These are phyloP conservation scores for Hemileia vastatrix DNA, from an alignment of 1,284 basidiomycete species.

Conservation along the genomic window DNA sequence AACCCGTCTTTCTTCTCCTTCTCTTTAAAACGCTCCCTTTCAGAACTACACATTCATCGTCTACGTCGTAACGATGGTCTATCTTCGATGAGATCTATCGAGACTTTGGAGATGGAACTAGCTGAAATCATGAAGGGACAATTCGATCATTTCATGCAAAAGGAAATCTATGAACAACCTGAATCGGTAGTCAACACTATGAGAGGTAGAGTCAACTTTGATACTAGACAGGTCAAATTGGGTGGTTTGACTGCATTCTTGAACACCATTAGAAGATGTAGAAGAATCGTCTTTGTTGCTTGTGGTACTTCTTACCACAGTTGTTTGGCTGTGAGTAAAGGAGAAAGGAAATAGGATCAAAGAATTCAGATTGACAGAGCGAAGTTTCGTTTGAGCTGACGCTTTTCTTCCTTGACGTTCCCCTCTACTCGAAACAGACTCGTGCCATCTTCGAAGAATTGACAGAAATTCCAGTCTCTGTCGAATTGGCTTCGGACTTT, in stretches of 20 bases:
- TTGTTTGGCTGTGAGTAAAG: slow-evolving; percentile 59
- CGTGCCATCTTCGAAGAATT: slow-evolving; percentile 97
- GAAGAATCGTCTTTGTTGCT: slow-evolving; percentile 90
- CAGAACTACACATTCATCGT: slow-evolving; percentile 93
- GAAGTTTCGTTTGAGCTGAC: neutral
- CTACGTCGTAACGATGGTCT: slow-evolving; percentile 76
- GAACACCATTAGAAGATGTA: slow-evolving; percentile 84
- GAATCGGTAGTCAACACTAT: slow-evolving; percentile 99
- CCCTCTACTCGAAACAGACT: slow-evolving; percentile 50
- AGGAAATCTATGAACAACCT: slow-evolving; percentile 99
- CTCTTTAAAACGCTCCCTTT: neutral
- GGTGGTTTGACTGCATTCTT: slow-evolving; percentile 92
- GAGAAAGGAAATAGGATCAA: neutral
- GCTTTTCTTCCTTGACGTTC: neutral
- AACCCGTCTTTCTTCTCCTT: slow-evolving; percentile 1
- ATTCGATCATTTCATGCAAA: slow-evolving; percentile 99
- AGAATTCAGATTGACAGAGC: neutral
- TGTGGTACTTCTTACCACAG: slow-evolving; percentile 98
- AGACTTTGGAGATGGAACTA: slow-evolving; percentile 95
- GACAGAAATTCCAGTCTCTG: slow-evolving; percentile 93
- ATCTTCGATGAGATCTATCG: slow-evolving; percentile 81
- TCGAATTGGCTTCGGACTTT: slow-evolving; percentile 96
- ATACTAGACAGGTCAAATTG: slow-evolving; percentile 77
- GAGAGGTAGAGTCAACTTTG: slow-evolving; percentile 99
- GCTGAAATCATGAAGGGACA: slow-evolving; percentile 99